phyloP scores from a whole-genome alignment of 208 protist genomes.

The Plasmodiophora brassicae region DNA sequence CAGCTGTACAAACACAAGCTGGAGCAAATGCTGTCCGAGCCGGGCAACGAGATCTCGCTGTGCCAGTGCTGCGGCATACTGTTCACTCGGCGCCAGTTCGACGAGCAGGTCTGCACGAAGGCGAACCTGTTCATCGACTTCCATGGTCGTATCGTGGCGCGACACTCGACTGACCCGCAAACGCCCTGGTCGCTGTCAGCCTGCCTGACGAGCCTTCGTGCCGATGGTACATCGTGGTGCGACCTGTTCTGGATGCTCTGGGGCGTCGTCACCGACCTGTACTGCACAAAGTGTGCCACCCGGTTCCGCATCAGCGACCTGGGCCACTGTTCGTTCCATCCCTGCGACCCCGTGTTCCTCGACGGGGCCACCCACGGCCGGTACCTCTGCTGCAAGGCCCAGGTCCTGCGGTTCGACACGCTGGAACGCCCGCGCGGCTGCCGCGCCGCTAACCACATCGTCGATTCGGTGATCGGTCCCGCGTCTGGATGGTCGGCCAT shows the following conservation, averaged over 20 bases:
- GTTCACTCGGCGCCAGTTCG: not conserved
- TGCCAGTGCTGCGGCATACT: not conserved
- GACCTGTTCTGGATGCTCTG: not conserved
- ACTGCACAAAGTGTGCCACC: not conserved
- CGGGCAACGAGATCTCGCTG: not conserved
- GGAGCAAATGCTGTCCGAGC: not conserved
- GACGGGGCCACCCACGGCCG: not conserved
- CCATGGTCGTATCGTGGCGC: not conserved
- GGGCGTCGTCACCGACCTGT: not conserved
- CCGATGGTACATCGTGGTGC: not conserved
- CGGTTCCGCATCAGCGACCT: conserved; percentile 2
- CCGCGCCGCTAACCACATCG: not conserved
- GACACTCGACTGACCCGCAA: not conserved
- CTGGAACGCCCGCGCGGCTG: not conserved
- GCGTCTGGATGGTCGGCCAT: too few species aligned
- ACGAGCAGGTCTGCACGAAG: not conserved
- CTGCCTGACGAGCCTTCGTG: not conserved
- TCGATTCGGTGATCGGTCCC: not conserved
- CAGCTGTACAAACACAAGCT: not conserved
- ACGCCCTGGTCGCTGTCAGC: not conserved
- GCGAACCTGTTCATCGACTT: not conserved
- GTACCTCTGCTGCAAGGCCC: not conserved
- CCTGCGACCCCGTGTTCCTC: not conserved
- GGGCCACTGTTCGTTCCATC: not conserved
- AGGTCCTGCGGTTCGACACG: not conserved